Percentiles rank a stretch among this genome's conserved stretches.
These are phyloP conservation scores for Coriolopsis trogii DNA, from an alignment of 1,284 basidiomycete genomes.

Conservation along the genomic window DNA sequence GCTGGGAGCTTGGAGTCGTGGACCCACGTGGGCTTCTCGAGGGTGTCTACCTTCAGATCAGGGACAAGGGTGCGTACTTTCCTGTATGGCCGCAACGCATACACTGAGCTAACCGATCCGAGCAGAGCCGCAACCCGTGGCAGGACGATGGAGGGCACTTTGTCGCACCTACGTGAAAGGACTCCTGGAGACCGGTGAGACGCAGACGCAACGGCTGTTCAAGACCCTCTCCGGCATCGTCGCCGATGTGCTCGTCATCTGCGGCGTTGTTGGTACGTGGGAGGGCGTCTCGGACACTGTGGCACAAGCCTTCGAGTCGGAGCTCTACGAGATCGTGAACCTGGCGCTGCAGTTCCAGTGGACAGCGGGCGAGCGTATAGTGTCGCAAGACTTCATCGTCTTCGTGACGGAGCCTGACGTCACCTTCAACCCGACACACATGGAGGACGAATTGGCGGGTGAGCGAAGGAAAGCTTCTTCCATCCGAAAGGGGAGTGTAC, in stretches of 20 bases:
- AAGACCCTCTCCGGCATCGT: conserved; percentile 37
- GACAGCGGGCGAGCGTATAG: conserved; percentile 55
- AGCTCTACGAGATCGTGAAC: conserved; percentile 45
- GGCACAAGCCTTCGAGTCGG: conserved; percentile 33
- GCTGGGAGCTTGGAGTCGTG: conserved; percentile 51
- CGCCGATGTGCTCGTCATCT: conserved; percentile 47
- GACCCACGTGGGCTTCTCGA: conserved; percentile 43
- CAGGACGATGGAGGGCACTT: conserved; percentile 56
- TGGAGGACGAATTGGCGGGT: conserved; percentile 46
- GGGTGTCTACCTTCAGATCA: conserved; percentile 50
- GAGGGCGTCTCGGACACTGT: conserved; percentile 30
- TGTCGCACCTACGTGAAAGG: conserved; percentile 49
- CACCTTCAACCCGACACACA: conserved; percentile 39
- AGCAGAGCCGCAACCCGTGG: conserved; percentile 54
- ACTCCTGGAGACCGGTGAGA: conserved; percentile 32
- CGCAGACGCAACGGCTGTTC: conserved; percentile 36
- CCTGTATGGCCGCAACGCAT: background rate
- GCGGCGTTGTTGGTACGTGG: conserved; percentile 48
- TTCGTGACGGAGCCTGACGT: conserved; percentile 38
- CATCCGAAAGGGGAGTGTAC: conserved; percentile 14
- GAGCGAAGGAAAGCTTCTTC: conserved; percentile 1
- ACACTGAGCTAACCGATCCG: background rate
- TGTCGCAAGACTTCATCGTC: conserved; percentile 44
- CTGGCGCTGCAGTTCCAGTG: conserved; percentile 49
- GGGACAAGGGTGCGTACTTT: conserved; percentile 43